Conservation (phyloP, 2,329 filamentous ascomycete genomes). For the Magnaporthales sp. region DNA sequence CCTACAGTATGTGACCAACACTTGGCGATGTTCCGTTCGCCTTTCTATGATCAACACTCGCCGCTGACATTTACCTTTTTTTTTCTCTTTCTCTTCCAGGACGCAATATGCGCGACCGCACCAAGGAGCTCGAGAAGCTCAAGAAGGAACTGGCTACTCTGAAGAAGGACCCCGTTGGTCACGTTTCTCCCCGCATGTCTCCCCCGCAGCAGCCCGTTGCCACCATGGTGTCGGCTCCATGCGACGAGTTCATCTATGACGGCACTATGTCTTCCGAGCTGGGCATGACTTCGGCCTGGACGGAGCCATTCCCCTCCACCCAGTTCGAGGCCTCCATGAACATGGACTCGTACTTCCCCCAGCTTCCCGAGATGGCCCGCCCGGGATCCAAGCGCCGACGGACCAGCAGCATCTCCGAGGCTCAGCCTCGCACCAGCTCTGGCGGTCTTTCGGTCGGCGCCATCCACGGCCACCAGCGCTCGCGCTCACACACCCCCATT, state of each 20-base stretch:
- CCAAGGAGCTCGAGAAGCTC: constrained; percentile 7
- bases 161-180: constrained; percentile 1
- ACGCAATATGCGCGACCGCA: constrained; percentile 8
- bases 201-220: constrained; percentile 2
- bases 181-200: not conserved
- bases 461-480: constrained; percentile 4
- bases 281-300: not conserved
- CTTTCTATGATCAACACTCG: not conserved
- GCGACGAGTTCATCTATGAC: constrained; percentile 5
- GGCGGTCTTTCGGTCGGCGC: not conserved
- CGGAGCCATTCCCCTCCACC: constrained; percentile 6
- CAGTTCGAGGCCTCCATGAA: constrained; percentile 2
- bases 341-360: constrained; percentile 5
- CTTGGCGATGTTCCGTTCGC: not conserved
- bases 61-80: not conserved
- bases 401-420: not conserved
- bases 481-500: constrained; percentile 5
- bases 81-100: not conserved
- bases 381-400: constrained; percentile 5
- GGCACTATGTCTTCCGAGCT: constrained; percentile 3
- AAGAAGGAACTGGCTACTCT: constrained; percentile 7
- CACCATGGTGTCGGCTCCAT: not conserved
- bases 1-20: constrained; percentile 5
- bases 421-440: not conserved
- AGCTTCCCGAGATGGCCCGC: not conserved